Evolutionary conservation across 805 yeast species (phyloP), one percentile per base, ranked within the genome.

Genomic region (Nakazawaea populi): DNA sequence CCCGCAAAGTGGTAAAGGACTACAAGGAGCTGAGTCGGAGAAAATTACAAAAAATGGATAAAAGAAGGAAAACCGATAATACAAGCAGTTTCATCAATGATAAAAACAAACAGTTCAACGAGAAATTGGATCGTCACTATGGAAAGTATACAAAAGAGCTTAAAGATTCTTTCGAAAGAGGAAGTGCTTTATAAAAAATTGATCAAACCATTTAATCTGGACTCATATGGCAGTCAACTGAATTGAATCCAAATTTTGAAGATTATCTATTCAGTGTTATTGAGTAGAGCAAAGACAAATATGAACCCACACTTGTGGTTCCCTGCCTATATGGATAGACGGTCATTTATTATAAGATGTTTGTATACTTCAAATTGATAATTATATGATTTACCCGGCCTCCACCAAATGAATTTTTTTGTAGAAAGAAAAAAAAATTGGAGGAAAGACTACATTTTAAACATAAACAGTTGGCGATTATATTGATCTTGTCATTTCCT

Each of bases 51-150:
- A 67, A 76, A 57, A 66, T 76, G 55, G 66, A 66, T 57, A 59
- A 61, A 49, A 66, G 64, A 52, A 67, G 64, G 9, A 70, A 61
- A 4, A 73, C 63, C 4, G 69, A 62, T 4, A 71, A 61, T 18
- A 70, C 68, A 5, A 70, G 76, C 31, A 39, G 52, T n/a, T 76
- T 68, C 63, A 79, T 87, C 60, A 87, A 84, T 61, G 89, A 83
- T 55, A 83, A 83, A 64, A 87, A 87, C 70, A 77, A 75, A 60
- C 83, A 84, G 57, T 87, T 87, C 66, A 87, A 87, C 66, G 78
- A 76, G 61, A 87, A 87, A 59, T 68, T 87, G 55, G 65, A 77
- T 43, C 69, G 90, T 34, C 80, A 80, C 54, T 82, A 80, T 57
- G 76, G 74, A 53, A 68, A 71, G 45, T 58, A 57, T 42, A 49